phyloP scores from a whole-genome alignment of 371 early-diverging fungal species.

The Nematocida displodere region DNA sequence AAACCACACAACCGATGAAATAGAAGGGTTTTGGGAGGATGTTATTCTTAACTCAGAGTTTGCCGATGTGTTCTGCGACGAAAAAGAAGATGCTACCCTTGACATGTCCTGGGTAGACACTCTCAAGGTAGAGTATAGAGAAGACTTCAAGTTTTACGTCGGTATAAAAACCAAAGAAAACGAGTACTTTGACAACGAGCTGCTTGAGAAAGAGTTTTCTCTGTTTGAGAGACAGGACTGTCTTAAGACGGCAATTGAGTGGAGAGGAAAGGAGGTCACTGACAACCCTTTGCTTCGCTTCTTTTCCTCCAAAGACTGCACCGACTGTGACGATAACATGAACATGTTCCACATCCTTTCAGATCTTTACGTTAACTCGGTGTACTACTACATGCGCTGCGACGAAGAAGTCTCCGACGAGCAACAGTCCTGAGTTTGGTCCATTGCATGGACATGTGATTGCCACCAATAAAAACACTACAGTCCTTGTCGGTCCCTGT shows the following conservation, averaged over 20 bases:
- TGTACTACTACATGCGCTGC: conserved; percentile 33
- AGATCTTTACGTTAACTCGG: conserved; percentile 44
- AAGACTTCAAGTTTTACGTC: conserved; percentile 50
- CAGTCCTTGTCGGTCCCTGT: no score
- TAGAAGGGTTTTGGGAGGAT: conserved; percentile 37
- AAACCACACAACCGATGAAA: background rate
- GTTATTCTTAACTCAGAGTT: conserved; percentile 15
- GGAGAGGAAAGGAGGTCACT: conserved; percentile 43
- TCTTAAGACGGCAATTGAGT: conserved; percentile 37
- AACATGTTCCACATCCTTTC: conserved; percentile 20
- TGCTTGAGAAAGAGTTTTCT: conserved; percentile 53
- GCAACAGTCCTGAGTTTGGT: background rate
- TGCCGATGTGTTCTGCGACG: background rate
- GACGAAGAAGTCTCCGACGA: background rate
- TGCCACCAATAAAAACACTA: background rate
- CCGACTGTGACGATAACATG: conserved; percentile 22
- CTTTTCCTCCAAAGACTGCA: conserved; percentile 16
- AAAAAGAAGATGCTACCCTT: background rate
- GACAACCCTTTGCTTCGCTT: conserved; percentile 28
- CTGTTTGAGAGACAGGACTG: conserved; percentile 23
- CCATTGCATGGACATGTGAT: background rate
- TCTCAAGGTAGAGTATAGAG: conserved; percentile 54
- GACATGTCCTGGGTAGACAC: conserved; percentile 44
- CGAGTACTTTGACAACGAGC: conserved; percentile 50
- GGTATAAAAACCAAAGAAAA: conserved; percentile 52